phyloP scores from a whole-genome alignment of 257 asterid species.

The Nicotiana knightiana region DNA sequence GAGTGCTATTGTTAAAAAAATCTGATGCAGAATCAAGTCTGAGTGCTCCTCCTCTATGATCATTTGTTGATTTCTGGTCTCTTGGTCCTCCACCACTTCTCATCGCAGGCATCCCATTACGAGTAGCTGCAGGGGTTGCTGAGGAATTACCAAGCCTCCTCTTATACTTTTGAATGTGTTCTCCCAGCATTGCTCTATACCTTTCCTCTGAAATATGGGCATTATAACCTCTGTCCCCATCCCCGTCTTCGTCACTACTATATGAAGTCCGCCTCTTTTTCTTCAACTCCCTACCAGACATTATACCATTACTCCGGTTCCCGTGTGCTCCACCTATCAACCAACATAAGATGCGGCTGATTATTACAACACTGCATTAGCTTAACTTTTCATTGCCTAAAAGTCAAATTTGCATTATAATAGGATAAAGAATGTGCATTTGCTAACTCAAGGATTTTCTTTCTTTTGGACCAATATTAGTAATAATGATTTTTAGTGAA shows the following conservation, averaged over 20 bases:
- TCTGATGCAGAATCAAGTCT: slow-evolving; percentile 66
- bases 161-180: slow-evolving; percentile 80
- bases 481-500: not conserved
- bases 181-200: slow-evolving; percentile 94
- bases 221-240: slow-evolving; percentile 55
- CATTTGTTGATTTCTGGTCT: slow-evolving; percentile 55
- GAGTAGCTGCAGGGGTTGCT: slow-evolving; percentile 44
- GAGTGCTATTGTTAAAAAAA: slow-evolving; percentile 38
- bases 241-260: slow-evolving; percentile 85
- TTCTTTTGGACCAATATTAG: not conserved
- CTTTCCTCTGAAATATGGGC: slow-evolving; percentile 73
- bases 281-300: slow-evolving; percentile 59
- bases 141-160: slow-evolving; percentile 62
- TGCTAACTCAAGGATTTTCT: not conserved
- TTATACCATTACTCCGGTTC: slow-evolving; percentile 49
- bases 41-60: slow-evolving; percentile 52
- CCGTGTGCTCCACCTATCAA: slow-evolving; percentile 47
- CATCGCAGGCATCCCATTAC: slow-evolving; percentile 31
- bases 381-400: not conserved
- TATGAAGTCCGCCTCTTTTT: slow-evolving; percentile 62
- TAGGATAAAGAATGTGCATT: slow-evolving; percentile 12
- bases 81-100: slow-evolving; percentile 46
- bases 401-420: slow-evolving; percentile 3
- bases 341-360: slow-evolving; percentile 16
- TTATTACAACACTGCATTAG: slow-evolving; percentile 12